Evolutionary conservation across 2,329 filamentous ascomycete species (phyloP), one percentile per base, ranked within the genome.

Genomic region (Fusarium torulosum): DNA sequence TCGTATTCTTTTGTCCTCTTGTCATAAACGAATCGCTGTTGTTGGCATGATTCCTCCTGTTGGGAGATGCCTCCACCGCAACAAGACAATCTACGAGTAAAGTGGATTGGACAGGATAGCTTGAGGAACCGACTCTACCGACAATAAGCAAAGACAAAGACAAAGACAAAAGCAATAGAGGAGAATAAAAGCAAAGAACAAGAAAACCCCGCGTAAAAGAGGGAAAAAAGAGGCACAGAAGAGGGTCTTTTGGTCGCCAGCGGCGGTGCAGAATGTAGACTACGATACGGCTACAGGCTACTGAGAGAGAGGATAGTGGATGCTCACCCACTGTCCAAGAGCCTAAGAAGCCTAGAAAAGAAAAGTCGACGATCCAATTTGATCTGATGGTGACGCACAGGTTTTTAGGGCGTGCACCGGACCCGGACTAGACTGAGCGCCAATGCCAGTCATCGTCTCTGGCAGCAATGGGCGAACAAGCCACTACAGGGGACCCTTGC

Each of bases 341-440:
- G 33, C 35, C 35, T 37, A 37, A 37, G 17, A 37, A 37, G 35
- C 35, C 35, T 37, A n/a, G 35, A 35, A 35, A 35, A 35, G 55
- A 52, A 61, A 61, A 52, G 57, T 74, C 59, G 60, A 74, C 63
- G 72, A 72, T 73, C 72, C 60, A 73, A 71, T 70, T 74, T 61
- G 72, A 74, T 73, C 72, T 74, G 67, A 68, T 57, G 66, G 72
- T 74, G 72, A 74, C 72, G 72, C 72, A 74, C 72, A 74, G 72
- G 66, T 60, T 73, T 72, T 67, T 67, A 63, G 66, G 63, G 61
- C 60, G 60, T 66, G 56, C 45, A 42, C 70, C 63, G 72, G 66
- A 72, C 64, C 66, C 50, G 62, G 72, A 63, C 61, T 74, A 74
- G 72, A 67, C 60, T 63, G 53, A 70, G 69, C 72, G 70, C 67